Conservation (phyloP, 768 basidiomycete species). For the Boletus vermiculosoides region DNA sequence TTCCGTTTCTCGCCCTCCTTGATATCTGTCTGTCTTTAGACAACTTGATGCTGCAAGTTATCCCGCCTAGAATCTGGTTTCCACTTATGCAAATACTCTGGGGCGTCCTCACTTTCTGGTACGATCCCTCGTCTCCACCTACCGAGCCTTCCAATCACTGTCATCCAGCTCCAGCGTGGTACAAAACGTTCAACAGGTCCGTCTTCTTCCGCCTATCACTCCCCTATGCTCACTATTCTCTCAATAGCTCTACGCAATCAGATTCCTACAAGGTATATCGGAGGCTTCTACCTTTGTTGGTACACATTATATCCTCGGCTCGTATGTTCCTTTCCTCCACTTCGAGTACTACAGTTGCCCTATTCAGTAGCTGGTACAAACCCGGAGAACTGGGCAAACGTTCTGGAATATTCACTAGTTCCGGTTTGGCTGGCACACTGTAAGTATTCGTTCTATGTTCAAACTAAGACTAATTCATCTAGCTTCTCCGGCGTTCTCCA, state of each 20-base stretch:
- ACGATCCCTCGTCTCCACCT: conserved; percentile 1
- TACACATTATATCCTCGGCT: conserved; percentile 69
- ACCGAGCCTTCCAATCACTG: not conserved
- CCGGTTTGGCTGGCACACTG: conserved; percentile 61
- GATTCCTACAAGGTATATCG: conserved; percentile 70
- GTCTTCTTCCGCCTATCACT: not conserved
- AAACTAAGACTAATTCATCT: not conserved
- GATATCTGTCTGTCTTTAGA: conserved; percentile 36
- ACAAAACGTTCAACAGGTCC: conserved; percentile 55
- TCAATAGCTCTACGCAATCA: conserved; percentile 59
- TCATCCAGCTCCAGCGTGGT: conserved; percentile 53
- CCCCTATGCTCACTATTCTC: not conserved
- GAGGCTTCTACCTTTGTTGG: conserved; percentile 79
- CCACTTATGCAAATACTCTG: conserved; percentile 64
- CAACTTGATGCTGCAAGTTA: conserved; percentile 63
- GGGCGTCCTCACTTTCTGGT: conserved; percentile 68
- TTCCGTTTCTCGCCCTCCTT: not conserved
- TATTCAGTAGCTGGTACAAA: conserved; percentile 59
- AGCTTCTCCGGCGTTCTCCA: conserved; percentile 69
- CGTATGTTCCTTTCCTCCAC: conserved; percentile 41
- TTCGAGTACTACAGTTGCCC: not conserved
- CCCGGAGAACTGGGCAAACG: conserved; percentile 68
- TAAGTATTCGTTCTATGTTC: conserved; percentile 26
- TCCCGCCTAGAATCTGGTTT: conserved; percentile 65
- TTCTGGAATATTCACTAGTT: conserved; percentile 68